Base-by-base conservation (phyloP, 495 filamentous ascomycete genomes). In the Penicillium paxilli region DNA sequence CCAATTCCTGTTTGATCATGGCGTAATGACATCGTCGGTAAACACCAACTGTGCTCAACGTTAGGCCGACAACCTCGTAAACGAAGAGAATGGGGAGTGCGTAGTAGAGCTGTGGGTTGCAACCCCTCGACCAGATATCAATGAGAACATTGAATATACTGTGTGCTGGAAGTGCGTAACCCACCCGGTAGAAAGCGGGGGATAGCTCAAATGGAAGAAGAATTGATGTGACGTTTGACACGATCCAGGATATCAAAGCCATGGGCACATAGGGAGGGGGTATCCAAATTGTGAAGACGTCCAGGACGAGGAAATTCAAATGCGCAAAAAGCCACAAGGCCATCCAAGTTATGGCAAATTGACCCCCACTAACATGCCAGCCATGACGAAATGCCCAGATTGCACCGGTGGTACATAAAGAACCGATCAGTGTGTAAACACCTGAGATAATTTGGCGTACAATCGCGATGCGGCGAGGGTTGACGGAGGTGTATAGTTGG, bases 321-420 rank as follows among this genome's bases (percentile, higher is more conserved):
- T 82, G 77, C 2, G 68, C 72, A 33, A 79, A 79, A 6, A 83
- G 74, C 80, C 80, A 83, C 1, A 82, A 44, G 0, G 56, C 46
- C 40, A 74, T 54, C 80, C 80, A 83, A 5, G 64, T 72, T 17
- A 80, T 55, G 1, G 57, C 68, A 49, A 78, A 82, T 41, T 82
- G 77, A 25, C 52, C 65, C n/a, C 62, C 69, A 47, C 70, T 69
- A 26, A 82, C 73, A 44, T 69, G 5, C 80, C 80, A 82, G 20
- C 64, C 70, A 4, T 61, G 26, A 0, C 71, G 69, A 49, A 82
- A 83, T 1, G 78, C 77, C 77, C 77, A 82, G 51, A 82, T 77
- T 16, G 68, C 62, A 12, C 76, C 80, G 2, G 72, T 60, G 4
- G 65, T 69, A 58, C 69, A 75, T 6, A 82, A 57, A 1, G 78